phyloP scores from a whole-genome alignment of 805 yeast genomes.

The Candida arabinofermentans region DNA sequence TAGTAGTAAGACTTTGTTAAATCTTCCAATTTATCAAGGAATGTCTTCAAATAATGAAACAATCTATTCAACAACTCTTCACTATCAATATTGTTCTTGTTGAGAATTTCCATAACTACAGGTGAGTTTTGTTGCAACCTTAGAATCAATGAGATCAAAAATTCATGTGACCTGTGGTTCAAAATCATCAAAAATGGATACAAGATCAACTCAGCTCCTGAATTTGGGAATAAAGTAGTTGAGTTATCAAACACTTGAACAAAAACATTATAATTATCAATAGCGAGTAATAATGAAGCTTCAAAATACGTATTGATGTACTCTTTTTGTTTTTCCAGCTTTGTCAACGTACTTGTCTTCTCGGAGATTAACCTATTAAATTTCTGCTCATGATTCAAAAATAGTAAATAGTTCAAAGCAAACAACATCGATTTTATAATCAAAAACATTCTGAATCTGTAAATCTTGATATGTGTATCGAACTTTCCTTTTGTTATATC shows the following conservation, averaged over 20 bases:
- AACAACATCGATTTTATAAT: conserved; percentile 45
- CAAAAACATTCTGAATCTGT: conserved; percentile 30
- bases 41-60: conserved; percentile 32
- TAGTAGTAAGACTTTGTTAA: conserved; percentile 39
- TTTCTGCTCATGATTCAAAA: conserved; percentile 36
- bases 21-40: conserved; percentile 32
- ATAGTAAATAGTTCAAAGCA: conserved; percentile 44
- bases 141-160: conserved; percentile 51
- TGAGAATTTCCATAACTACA: conserved; percentile 29
- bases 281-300: conserved; percentile 31
- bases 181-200: conserved; percentile 48
- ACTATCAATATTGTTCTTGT: conserved; percentile 31
- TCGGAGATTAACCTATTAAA: conserved; percentile 29
- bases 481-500: conserved; percentile 14
- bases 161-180: conserved; percentile 55
- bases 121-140: conserved; percentile 39
- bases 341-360: conserved; percentile 26
- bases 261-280: conserved; percentile 36
- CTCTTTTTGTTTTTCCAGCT: conserved; percentile 29
- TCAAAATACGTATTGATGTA: conserved; percentile 33
- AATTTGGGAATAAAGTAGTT: conserved; percentile 26
- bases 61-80: conserved; percentile 31
- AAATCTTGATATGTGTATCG: conserved; percentile 25
- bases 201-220: conserved; percentile 43
- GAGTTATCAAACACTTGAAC: conserved; percentile 29